Percentiles rank a stretch among this genome's conserved stretches.
Conservation (phyloP, 2,329 filamentous ascomycete genomes). For the Diplodia intermedia region DNA sequence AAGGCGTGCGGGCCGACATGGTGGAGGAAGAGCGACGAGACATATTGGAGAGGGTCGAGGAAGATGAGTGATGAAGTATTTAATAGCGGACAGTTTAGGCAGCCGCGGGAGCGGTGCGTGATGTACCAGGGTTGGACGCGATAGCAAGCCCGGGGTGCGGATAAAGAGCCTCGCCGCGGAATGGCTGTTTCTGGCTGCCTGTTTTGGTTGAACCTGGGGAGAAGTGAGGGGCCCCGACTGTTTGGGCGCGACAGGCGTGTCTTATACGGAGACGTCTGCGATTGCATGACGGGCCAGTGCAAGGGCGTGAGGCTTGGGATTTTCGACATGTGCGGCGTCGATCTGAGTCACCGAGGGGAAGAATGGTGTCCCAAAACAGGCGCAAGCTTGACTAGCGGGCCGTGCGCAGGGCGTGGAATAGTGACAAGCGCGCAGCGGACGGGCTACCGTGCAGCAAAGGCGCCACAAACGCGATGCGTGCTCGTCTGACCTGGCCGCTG, state of each 20-base stretch:
- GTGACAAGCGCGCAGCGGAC: constrained; percentile 13
- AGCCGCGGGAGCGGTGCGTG: constrained; percentile 9
- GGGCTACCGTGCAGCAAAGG: neutral
- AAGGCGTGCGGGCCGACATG: constrained; percentile 12
- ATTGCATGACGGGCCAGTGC: neutral
- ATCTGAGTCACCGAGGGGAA: constrained; percentile 29
- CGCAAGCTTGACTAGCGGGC: constrained; percentile 5
- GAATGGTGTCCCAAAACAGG: neutral
- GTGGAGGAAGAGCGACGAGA: neutral
- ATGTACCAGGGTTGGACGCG: neutral
- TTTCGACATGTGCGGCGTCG: constrained; percentile 22
- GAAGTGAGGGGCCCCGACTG: constrained; percentile 4
- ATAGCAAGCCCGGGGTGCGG: constrained; percentile 3
- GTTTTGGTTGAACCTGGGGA: constrained; percentile 11
- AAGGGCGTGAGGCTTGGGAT: constrained; percentile 5
- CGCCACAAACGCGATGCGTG: neutral
- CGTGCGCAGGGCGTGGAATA: constrained; percentile 23
- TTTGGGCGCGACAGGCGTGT: neutral
- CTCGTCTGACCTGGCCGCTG: constrained; percentile 14
- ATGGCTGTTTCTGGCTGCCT: constrained; percentile 1
- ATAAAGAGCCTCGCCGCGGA: neutral
- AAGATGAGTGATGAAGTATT: neutral
- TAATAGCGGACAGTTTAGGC: neutral
- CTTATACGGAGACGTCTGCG: neutral
- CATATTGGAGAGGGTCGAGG: neutral